Evolutionary conservation across 2,329 filamentous ascomycete species (phyloP).

Genomic region (Annulohypoxylon truncatum): DNA sequence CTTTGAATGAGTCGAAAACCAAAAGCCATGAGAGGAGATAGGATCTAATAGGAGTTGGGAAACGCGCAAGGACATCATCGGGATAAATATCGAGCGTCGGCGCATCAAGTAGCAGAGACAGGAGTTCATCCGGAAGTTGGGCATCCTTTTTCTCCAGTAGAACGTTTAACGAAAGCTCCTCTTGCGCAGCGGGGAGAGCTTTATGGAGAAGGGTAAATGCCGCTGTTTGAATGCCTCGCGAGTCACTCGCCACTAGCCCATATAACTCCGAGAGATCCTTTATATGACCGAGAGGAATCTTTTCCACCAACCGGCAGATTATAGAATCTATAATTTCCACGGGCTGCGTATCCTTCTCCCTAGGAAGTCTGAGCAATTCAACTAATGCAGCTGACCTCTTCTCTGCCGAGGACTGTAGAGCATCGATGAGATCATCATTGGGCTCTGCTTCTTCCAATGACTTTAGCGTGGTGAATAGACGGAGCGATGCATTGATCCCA

Average conservation of each 20-base stretch:
- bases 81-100: conserved; percentile 76
- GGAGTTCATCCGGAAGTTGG: conserved; percentile 82
- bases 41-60: conserved; percentile 76
- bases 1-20: conserved; percentile 85
- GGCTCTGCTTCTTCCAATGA: conserved; percentile 76
- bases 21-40: conserved; percentile 93
- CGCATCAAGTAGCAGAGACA: conserved; percentile 84
- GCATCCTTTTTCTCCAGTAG: conserved; percentile 77
- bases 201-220: conserved; percentile 84
- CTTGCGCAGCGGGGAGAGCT: conserved; percentile 81
- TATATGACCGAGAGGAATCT: conserved; percentile 70
- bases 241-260: conserved; percentile 79
- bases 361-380: conserved; percentile 68
- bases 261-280: conserved; percentile 77
- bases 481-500: conserved; percentile 77
- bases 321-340: conserved; percentile 80
- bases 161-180: conserved; percentile 82
- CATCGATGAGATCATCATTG: conserved; percentile 88
- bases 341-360: conserved; percentile 67
- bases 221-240: conserved; percentile 79
- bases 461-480: conserved; percentile 73
- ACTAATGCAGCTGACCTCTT: conserved; percentile 69
- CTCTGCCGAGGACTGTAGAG: conserved; percentile 70
- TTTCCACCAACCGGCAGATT: conserved; percentile 75
- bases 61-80: conserved; percentile 73